Evolutionary conservation across 78 protist genomes (phyloP).

Genomic region (Dictyostelium intermedium): DNA sequence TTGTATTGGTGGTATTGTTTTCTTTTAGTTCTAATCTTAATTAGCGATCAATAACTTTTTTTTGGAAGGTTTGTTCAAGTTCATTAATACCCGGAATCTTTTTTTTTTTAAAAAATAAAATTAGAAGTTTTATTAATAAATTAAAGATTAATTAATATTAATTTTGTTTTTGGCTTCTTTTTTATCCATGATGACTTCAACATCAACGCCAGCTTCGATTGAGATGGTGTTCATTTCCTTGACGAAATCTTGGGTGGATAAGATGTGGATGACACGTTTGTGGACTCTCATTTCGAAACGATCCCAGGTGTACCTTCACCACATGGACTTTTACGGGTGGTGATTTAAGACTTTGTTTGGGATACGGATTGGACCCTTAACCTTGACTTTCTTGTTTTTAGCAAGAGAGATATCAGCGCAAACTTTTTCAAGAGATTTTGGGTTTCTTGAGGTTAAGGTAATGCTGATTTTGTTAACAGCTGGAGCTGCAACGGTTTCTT

Average conservation of each 20-base stretch:
- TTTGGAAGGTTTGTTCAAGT: too few species aligned
- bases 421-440: conserved; percentile 97
- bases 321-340: conserved; percentile 99
- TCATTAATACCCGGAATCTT: too few species aligned
- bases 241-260: conserved; percentile 94
- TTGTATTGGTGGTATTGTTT: too few species aligned
- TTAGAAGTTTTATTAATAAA: not conserved
- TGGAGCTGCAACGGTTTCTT: conserved; percentile 6
- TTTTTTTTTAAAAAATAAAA: not conserved
- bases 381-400: conserved; percentile 89
- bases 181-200: conserved; percentile 93
- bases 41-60: too few species aligned
- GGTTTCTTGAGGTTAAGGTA: conserved; percentile 96
- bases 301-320: conserved; percentile 99
- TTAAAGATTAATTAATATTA: too few species aligned
- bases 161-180: conserved; percentile 25
- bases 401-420: conserved; percentile 95
- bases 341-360: conserved; percentile 98
- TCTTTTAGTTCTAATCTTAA: too few species aligned
- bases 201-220: conserved; percentile 97
- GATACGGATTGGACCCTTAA: conserved; percentile 99
- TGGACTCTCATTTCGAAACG: conserved; percentile 99
- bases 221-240: conserved; percentile 88
- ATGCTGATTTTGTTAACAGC: conserved; percentile 93
- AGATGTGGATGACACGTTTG: conserved; percentile 99